Conservation (phyloP, 176 grass and related monocot genomes). For the Eragrostis nindensis region DNA sequence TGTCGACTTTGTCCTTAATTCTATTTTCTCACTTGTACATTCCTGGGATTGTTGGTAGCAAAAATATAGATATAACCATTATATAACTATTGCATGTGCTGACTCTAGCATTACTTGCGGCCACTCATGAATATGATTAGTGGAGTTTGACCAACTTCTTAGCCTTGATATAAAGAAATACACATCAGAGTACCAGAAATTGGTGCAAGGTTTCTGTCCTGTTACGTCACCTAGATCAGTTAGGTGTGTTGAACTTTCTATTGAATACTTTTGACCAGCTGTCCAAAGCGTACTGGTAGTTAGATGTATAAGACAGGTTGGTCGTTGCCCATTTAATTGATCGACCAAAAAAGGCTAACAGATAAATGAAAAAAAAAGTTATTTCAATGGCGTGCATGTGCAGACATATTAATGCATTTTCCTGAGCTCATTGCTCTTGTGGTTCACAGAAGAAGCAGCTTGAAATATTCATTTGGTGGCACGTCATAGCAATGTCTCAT, state of each 20-base stretch:
- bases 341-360: slow-evolving; percentile 24
- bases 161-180: not conserved
- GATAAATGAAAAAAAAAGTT: slow-evolving; percentile 3
- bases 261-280: slow-evolving; percentile 41
- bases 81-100: slow-evolving; percentile 13
- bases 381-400: slow-evolving; percentile 2
- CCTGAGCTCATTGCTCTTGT: not conserved
- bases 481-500: not conserved
- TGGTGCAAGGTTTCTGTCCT: slow-evolving; percentile 19
- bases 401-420: slow-evolving; percentile 16
- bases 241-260: slow-evolving; percentile 34
- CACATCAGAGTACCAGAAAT: slow-evolving; percentile 32
- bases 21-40: slow-evolving; percentile 5
- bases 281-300: slow-evolving; percentile 17
- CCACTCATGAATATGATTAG: too few species aligned
- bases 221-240: slow-evolving; percentile 29
- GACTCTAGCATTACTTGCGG: too few species aligned
- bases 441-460: slow-evolving; percentile 7
- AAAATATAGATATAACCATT: slow-evolving; percentile 11
- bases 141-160: not conserved
- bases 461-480: slow-evolving; percentile 2
- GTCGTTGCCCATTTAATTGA: slow-evolving; percentile 32
- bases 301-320: slow-evolving; percentile 24
- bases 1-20: slow-evolving; percentile 8
- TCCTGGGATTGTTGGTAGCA: slow-evolving; percentile 15